Base-by-base conservation (phyloP, 768 basidiomycete genomes). In the Suillus cothurnatus region DNA sequence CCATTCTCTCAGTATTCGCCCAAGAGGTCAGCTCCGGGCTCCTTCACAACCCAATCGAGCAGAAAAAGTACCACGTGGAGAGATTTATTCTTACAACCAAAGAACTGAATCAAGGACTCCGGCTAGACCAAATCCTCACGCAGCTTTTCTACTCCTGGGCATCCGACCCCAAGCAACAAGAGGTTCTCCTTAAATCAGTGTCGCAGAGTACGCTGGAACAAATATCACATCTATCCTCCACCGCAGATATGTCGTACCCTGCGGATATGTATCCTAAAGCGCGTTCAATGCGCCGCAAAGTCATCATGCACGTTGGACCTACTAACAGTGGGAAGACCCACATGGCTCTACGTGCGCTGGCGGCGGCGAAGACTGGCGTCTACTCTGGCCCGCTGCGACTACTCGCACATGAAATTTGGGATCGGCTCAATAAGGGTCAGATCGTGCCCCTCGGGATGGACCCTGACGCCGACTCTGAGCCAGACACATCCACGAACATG, bases 241-340 rank as follows among this genome's bases (percentile, higher is more conserved):
- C 81, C 2, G 80, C 83, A 0, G 79, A 85, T 69, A 70, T 79
- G 17, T 70, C 76, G n/a, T 81, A 78, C 64, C 84, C 85, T 0
- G 83, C 82, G 0, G 87, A 88, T 65, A 72, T 78, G 14, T 88
- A 74, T 70, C 71, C 79, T 0, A 21, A 61, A 11, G 88, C 94
- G 0, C 87, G 97, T 12, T 71, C 75, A 14, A 78, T 88, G 67
- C 83, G 81, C 21, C 85, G 96, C 23, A 93, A 89, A 69, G 81
- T 99, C 70, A 90, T 96, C 74, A 89, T 99, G 82, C 97, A 99
- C 71, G 94, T 99, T 47, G 97, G 97, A 0, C 97, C 97, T 0
- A 99, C 97, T 28, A 99, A 99, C 76, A 94, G 93, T 67, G 97
- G 97, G 36, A 99, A 99, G 80, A 99, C 97, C 0, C 89, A 99